A percentile compares a stretch with the other conserved stretches of the same genome.
These are phyloP conservation scores for Penstemon eatonii DNA, from an alignment of 257 asterid genomes.

Conservation along the genomic window DNA sequence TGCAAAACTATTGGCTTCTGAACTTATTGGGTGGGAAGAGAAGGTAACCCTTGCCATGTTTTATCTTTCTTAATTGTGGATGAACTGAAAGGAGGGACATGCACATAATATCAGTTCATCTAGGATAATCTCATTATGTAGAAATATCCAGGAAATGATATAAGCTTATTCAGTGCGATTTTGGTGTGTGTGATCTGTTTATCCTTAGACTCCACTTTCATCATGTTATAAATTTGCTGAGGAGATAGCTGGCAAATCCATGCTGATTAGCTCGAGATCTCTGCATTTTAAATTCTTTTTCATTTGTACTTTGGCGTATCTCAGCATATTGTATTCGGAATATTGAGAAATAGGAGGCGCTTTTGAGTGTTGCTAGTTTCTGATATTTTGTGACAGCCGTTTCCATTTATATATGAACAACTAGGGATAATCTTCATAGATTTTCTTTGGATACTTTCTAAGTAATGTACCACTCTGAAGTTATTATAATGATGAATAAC, in stretches of 20 bases:
- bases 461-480: background rate
- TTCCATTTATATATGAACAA: conserved; percentile 1
- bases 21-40: conserved; percentile 96
- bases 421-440: background rate
- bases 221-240: background rate
- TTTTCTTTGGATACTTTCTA: background rate
- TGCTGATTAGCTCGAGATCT: conserved; percentile 11
- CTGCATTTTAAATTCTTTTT: conserved; percentile 4
- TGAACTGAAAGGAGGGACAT: conserved; percentile 17
- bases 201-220: background rate
- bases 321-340: conserved; percentile 4
- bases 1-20: conserved; percentile 88
- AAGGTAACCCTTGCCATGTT: conserved; percentile 53
- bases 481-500: conserved; percentile 5
- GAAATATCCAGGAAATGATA: conserved; percentile 9
- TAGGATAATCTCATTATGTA: conserved; percentile 9
- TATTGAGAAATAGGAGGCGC: conserved; percentile 1
- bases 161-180: conserved; percentile 9
- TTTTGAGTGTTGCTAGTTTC: background rate
- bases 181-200: background rate
- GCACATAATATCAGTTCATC: conserved; percentile 10
- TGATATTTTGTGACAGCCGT: background rate
- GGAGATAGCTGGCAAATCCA: conserved; percentile 5
- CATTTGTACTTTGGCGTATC: background rate
- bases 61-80: conserved; percentile 16